Evolutionary conservation across 768 basidiomycete genomes (phyloP).

Genomic region (Botryobasidium botryosum): DNA sequence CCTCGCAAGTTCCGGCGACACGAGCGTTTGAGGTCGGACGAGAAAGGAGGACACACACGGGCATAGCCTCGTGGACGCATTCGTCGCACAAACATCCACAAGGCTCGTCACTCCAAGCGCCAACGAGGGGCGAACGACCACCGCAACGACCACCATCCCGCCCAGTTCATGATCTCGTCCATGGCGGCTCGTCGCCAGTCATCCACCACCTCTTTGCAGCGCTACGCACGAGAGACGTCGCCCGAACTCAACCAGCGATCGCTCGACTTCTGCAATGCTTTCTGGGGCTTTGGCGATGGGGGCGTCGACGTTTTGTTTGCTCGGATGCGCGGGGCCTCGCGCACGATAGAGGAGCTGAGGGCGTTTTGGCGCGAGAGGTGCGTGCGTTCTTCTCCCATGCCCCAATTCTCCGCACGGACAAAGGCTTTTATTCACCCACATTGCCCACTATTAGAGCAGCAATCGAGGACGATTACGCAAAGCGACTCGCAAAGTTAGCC

Average conservation of each 20-base stretch:
- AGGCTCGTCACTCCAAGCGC: too few relatives aligned
- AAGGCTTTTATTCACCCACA: neutral
- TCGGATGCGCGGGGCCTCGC: conserved; percentile 66
- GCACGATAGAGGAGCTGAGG: conserved; percentile 78
- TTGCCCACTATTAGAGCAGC: conserved; percentile 34
- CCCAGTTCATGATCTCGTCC: too few relatives aligned
- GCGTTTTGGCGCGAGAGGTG: conserved; percentile 91
- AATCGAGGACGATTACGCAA: conserved; percentile 94
- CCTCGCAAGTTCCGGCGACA: too few relatives aligned
- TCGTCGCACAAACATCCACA: too few relatives aligned
- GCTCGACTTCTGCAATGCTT: conserved; percentile 89
- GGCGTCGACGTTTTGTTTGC: conserved; percentile 86
- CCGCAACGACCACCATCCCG: too few relatives aligned
- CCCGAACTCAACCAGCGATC: conserved; percentile 29
- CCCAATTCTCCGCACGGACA: neutral
- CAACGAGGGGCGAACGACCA: too few relatives aligned
- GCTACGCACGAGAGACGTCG: conserved; percentile 6
- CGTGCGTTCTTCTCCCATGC: conserved; percentile 15
- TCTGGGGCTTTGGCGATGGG: conserved; percentile 79
- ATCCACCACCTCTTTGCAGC: conserved; percentile 47
- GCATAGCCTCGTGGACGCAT: too few relatives aligned
- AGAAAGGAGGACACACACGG: too few relatives aligned
- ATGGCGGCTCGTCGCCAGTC: conserved; percentile 67
- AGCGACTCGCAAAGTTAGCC: conserved; percentile 60
- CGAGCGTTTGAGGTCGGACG: too few relatives aligned